Evolutionary conservation across 2,329 filamentous ascomycete genomes (phyloP).

Genomic region (Ophiostoma piceae): DNA sequence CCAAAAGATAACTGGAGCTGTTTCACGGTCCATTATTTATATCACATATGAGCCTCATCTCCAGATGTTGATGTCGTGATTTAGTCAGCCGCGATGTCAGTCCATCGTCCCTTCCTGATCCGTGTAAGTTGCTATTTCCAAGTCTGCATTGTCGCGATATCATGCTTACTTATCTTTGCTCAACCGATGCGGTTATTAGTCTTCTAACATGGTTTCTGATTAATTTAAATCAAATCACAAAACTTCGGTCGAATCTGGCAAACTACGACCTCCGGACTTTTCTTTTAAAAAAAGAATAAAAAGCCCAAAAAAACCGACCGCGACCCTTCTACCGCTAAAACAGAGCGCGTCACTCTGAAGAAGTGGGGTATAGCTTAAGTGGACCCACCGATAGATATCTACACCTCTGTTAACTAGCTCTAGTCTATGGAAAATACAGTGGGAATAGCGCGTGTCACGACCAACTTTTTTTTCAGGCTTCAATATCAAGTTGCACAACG

Average conservation of each 20-base stretch:
- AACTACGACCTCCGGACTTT: no score
- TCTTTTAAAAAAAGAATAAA: no score
- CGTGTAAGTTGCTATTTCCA: not conserved
- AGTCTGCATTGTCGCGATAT: not conserved
- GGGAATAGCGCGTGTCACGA: not conserved
- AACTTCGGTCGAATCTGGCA: no score
- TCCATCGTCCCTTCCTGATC: not conserved
- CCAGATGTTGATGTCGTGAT: not conserved
- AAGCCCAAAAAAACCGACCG: not conserved
- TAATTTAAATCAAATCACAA: no score
- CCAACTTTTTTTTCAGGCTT: conserved; percentile 10
- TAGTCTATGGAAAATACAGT: not conserved
- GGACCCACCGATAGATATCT: not conserved
- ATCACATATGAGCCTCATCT: no score
- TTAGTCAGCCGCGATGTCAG: not conserved
- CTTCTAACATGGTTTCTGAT: no score
- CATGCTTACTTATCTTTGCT: not conserved
- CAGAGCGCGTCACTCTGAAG: not conserved
- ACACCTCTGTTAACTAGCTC: not conserved
- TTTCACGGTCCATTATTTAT: no score
- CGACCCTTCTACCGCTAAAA: not conserved
- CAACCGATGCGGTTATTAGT: no score
- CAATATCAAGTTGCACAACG: not conserved
- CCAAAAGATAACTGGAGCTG: no score
- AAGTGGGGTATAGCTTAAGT: not conserved